phyloP scores from a whole-genome alignment of 192 early-diverging fungal species.

The Coemansia aciculifera region DNA sequence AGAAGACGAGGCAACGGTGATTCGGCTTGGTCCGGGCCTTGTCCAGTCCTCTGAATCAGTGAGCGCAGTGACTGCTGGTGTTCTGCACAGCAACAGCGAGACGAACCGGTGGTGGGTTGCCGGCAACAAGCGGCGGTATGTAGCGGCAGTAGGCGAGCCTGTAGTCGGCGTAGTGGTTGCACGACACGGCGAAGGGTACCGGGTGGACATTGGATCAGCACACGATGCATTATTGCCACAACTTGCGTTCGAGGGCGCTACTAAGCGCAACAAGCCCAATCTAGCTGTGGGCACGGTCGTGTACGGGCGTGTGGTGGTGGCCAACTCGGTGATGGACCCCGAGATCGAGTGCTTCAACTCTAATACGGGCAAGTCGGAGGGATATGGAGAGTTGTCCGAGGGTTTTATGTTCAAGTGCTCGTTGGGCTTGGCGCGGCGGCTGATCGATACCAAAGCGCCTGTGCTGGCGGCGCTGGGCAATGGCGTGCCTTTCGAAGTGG shows the following conservation, averaged over 20 bases:
- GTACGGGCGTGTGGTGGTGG: slow-evolving; percentile 80
- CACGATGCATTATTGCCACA: slow-evolving; percentile 76
- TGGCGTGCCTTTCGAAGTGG: slow-evolving; percentile 80
- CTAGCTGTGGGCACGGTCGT: slow-evolving; percentile 75
- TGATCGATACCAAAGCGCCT: slow-evolving; percentile 69
- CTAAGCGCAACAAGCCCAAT: slow-evolving; percentile 86
- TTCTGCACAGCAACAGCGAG: slow-evolving; percentile 58
- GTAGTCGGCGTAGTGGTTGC: slow-evolving; percentile 81
- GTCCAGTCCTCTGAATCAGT: slow-evolving; percentile 65
- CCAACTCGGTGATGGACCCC: slow-evolving; percentile 96
- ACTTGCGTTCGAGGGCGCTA: slow-evolving; percentile 93
- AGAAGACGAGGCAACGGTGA: slow-evolving; percentile 29
- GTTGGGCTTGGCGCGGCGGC: slow-evolving; percentile 64
- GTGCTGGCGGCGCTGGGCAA: slow-evolving; percentile 72
- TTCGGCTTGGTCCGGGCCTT: slow-evolving; percentile 84
- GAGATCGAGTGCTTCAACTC: slow-evolving; percentile 92
- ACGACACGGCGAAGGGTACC: slow-evolving; percentile 72
- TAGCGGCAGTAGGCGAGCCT: slow-evolving; percentile 80
- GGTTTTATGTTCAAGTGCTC: slow-evolving; percentile 83
- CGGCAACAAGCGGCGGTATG: slow-evolving; percentile 84
- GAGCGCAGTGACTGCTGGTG: slow-evolving; percentile 72
- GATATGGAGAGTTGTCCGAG: slow-evolving; percentile 84
- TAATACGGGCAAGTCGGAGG: slow-evolving; percentile 77
- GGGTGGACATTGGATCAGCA: slow-evolving; percentile 93
- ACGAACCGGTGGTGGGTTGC: slow-evolving; percentile 79